Percentiles rank a stretch among this genome's conserved stretches.
These are phyloP conservation scores for Hypoxylon cercidicola DNA, from an alignment of 495 filamentous ascomycete genomes.

Conservation along the genomic window DNA sequence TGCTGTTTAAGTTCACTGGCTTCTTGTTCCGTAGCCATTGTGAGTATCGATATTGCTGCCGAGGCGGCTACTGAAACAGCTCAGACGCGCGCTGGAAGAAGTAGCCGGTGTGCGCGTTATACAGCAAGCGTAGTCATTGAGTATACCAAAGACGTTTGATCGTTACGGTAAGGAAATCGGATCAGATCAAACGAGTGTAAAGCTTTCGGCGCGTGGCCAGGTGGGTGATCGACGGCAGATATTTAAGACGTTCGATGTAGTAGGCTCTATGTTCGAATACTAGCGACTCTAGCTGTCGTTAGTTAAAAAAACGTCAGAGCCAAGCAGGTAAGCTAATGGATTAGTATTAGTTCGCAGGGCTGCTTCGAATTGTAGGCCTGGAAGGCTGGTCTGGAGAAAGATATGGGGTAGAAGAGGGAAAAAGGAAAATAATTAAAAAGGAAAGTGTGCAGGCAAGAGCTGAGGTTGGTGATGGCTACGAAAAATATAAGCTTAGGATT, in stretches of 20 bases:
- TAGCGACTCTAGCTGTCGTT: conserved; percentile 29
- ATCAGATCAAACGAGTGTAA: conserved; percentile 23
- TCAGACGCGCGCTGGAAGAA: conserved; percentile 16
- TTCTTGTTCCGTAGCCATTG: conserved; percentile 53
- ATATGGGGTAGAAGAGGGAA: conserved; percentile 4
- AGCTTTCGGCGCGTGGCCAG: conserved; percentile 1
- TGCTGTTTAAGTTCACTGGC: conserved; percentile 77
- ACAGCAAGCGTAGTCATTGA: conserved; percentile 20
- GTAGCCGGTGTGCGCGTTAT: conserved; percentile 11
- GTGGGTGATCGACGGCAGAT: conserved; percentile 8
- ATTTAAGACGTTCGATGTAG: conserved; percentile 17
- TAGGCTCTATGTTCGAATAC: conserved; percentile 13
- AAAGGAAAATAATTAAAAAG: conserved; percentile 8
- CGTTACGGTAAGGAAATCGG: conserved; percentile 14
- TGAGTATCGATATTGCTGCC: conserved; percentile 24
- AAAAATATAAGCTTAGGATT: conserved; percentile 29
- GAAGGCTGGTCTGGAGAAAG: background rate
- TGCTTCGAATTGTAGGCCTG: conserved; percentile 21
- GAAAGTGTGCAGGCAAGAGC: conserved; percentile 2
- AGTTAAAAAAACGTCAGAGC: conserved; percentile 18
- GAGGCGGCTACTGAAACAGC: conserved; percentile 34
- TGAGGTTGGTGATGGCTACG: conserved; percentile 36
- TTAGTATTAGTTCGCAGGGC: conserved; percentile 11
- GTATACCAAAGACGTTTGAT: background rate
- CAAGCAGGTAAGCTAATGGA: conserved; percentile 32